Conservation (phyloP, 2,329 filamentous ascomycete genomes). For the Xylaria sp. region DNA sequence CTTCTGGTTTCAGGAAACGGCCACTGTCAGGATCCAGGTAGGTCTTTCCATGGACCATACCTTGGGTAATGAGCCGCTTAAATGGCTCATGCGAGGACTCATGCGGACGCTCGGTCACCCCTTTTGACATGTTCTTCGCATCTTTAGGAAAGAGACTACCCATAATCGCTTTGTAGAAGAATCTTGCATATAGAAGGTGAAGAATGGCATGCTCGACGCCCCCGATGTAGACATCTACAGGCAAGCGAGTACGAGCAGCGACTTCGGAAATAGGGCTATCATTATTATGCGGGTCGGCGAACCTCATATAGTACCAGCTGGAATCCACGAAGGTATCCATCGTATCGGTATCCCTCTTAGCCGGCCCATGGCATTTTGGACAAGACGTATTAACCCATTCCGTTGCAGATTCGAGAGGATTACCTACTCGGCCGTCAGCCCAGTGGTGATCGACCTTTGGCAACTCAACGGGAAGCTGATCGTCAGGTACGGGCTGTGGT, state of each 20-base stretch:
- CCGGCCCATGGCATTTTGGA: conserved; percentile 76
- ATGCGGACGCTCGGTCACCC: conserved; percentile 35
- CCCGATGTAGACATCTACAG: conserved; percentile 89
- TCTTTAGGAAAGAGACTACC: conserved; percentile 60
- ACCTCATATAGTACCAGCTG: conserved; percentile 92
- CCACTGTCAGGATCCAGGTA: conserved; percentile 79
- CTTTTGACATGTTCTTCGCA: neutral
- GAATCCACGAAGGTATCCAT: conserved; percentile 98
- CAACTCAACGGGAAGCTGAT: conserved; percentile 80
- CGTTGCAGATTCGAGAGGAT: conserved; percentile 76
- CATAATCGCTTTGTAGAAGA: conserved; percentile 88
- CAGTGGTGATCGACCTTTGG: conserved; percentile 76
- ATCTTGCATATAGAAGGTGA: conserved; percentile 87
- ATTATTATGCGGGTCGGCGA: conserved; percentile 75
- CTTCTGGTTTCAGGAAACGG: conserved; percentile 79
- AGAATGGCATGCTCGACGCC: conserved; percentile 92
- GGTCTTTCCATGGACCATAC: conserved; percentile 93
- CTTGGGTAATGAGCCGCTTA: conserved; percentile 83
- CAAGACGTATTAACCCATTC: conserved; percentile 82
- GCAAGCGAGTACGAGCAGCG: conserved; percentile 67
- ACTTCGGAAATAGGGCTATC: conserved; percentile 70
- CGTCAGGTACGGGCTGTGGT: conserved; percentile 78
- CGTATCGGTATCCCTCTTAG: conserved; percentile 87
- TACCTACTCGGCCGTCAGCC: conserved; percentile 76
- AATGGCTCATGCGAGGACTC: conserved; percentile 72